Evolutionary conservation across 1,284 basidiomycete genomes (phyloP).

Genomic region (Cystobasidiaceae sp.): DNA sequence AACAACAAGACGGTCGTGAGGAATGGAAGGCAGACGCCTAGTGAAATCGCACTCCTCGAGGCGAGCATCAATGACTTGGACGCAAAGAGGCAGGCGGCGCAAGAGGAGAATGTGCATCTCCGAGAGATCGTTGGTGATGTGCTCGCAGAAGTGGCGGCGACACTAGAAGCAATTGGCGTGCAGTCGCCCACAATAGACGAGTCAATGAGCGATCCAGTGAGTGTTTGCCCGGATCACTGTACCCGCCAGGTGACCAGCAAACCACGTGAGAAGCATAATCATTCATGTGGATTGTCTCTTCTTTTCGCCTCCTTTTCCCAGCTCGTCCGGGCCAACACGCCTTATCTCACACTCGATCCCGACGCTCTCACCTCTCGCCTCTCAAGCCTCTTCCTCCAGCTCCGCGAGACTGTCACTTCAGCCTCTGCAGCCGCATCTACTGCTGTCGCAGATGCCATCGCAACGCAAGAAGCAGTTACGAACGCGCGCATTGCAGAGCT

Average conservation of each 20-base stretch:
- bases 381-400: conserved; percentile 8
- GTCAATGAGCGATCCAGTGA: not conserved
- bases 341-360: conserved; percentile 6
- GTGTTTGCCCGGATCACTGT: not conserved
- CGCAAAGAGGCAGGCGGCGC: not conserved
- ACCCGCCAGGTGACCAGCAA: not conserved
- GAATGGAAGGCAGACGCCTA: conserved; percentile 1
- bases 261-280: not conserved
- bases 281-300: not conserved
- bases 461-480: not conserved
- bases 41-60: conserved; percentile 11
- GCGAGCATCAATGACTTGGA: conserved; percentile 12
- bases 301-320: not conserved
- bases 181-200: conserved; percentile 6
- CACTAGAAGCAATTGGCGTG: not conserved
- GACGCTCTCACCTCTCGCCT: conserved; percentile 5
- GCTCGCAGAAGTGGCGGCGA: conserved; percentile 12
- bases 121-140: conserved; percentile 24
- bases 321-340: not conserved
- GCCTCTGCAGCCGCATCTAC: not conserved
- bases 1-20: no score
- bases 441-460: not conserved
- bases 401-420: conserved; percentile 1
- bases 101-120: conserved; percentile 27
- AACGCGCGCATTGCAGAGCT: not conserved